Conservation (phyloP, 192 early-diverging fungal genomes). For the Gamsiella multidivaricata region DNA sequence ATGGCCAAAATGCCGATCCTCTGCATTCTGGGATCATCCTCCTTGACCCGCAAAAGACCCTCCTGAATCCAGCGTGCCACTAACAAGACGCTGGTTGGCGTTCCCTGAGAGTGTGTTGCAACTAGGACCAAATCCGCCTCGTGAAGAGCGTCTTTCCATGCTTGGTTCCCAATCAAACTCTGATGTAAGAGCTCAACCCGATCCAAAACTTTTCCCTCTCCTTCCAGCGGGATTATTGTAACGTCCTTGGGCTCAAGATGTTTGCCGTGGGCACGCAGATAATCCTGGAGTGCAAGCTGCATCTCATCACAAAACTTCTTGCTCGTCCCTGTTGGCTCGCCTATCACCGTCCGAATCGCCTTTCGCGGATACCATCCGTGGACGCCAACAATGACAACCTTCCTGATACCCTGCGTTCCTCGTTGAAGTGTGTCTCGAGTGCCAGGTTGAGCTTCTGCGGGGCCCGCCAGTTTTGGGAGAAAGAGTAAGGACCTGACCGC, state of each 20-base stretch:
- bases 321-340: slow-evolving; percentile 94
- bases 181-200: slow-evolving; percentile 82
- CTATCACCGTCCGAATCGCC: slow-evolving; percentile 77
- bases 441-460: no score
- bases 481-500: slow-evolving; percentile 10
- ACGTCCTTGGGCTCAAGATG: slow-evolving; percentile 62
- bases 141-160: slow-evolving; percentile 52
- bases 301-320: slow-evolving; percentile 90
- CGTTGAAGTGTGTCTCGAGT: slow-evolving; percentile 5
- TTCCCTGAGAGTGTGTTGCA: slow-evolving; percentile 94
- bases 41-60: slow-evolving; percentile 60
- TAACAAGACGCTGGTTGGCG: slow-evolving; percentile 85
- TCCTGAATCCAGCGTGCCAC: slow-evolving; percentile 73
- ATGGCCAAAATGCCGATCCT: slow-evolving; percentile 84
- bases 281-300: slow-evolving; percentile 71
- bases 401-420: slow-evolving; percentile 53
- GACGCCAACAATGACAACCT: slow-evolving; percentile 84
- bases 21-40: slow-evolving; percentile 70
- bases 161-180: slow-evolving; percentile 66
- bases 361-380: slow-evolving; percentile 95
- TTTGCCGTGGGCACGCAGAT: slow-evolving; percentile 64
- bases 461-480: not conserved
- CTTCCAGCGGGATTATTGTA: slow-evolving; percentile 85
- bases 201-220: slow-evolving; percentile 90
- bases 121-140: slow-evolving; percentile 86